Evolutionary conservation across 495 filamentous ascomycete species (phyloP).

Genomic region (Xylaria intraflava): DNA sequence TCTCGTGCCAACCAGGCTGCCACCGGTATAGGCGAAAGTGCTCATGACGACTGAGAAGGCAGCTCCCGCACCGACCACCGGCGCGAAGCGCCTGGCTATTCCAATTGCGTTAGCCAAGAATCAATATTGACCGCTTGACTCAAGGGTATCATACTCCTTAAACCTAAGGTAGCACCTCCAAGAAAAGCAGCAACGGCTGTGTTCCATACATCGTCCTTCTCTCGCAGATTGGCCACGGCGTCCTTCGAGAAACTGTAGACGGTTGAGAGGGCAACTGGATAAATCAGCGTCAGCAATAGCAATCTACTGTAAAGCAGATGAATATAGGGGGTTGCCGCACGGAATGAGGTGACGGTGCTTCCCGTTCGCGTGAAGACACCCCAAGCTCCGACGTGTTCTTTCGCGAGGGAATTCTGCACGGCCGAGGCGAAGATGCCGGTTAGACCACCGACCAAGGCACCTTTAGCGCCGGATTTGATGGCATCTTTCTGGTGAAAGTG

Average conservation of each 20-base stretch:
- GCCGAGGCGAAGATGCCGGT: slow-evolving; percentile 67
- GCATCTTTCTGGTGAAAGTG: slow-evolving; percentile 74
- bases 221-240: slow-evolving; percentile 40
- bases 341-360: slow-evolving; percentile 30
- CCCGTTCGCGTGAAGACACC: slow-evolving; percentile 63
- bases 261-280: slow-evolving; percentile 68
- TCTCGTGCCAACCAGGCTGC: slow-evolving; percentile 49
- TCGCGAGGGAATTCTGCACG: slow-evolving; percentile 76
- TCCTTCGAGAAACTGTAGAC: slow-evolving; percentile 64
- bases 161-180: slow-evolving; percentile 33
- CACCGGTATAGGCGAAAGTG: slow-evolving; percentile 73
- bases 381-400: slow-evolving; percentile 67
- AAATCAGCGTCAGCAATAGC: slow-evolving; percentile 12
- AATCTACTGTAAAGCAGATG: not conserved
- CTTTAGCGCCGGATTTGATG: slow-evolving; percentile 56
- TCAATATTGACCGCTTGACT: not conserved
- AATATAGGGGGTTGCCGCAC: slow-evolving; percentile 20
- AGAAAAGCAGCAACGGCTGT: slow-evolving; percentile 33
- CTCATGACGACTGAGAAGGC: slow-evolving; percentile 57
- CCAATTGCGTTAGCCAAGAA: not conserved
- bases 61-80: slow-evolving; percentile 71
- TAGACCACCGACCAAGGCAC: slow-evolving; percentile 56
- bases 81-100: slow-evolving; percentile 67
- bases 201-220: slow-evolving; percentile 39
- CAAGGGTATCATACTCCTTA: slow-evolving; percentile 26